phyloP scores from a whole-genome alignment of 2,329 filamentous ascomycete species.

The Xylaria sp. region DNA sequence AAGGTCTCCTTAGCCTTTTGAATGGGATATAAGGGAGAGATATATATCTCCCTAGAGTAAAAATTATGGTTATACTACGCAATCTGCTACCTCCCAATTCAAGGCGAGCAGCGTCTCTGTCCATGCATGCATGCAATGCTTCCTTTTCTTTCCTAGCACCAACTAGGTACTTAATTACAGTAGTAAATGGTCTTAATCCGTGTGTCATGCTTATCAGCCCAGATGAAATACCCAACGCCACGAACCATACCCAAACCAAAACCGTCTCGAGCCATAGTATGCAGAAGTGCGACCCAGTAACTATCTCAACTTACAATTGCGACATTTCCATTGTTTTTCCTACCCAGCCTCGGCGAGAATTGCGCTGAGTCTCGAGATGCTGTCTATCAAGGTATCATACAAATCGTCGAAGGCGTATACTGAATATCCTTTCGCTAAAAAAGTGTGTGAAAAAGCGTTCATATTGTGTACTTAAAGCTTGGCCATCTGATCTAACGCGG shows the following conservation, averaged over 20 bases:
- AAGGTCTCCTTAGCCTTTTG: no score
- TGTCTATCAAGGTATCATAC: constrained; percentile 32
- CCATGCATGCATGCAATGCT: not conserved
- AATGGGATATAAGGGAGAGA: not conserved
- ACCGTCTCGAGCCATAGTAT: constrained; percentile 14
- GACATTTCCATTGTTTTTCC: not conserved
- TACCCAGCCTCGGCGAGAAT: not conserved
- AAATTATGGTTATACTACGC: not conserved
- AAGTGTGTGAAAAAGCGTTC: not conserved
- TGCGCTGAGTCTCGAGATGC: not conserved
- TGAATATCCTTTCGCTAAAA: constrained; percentile 8
- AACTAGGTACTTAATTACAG: constrained; percentile 15
- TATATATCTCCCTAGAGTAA: not conserved
- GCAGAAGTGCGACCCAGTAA: constrained; percentile 8
- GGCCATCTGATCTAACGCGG: constrained; percentile 38
- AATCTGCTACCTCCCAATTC: not conserved
- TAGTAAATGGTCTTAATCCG: constrained; percentile 5
- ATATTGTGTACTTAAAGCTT: constrained; percentile 28
- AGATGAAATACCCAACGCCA: constrained; percentile 28
- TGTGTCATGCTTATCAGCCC: constrained; percentile 9
- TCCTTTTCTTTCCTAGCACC: not conserved
- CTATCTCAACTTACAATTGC: constrained; percentile 11
- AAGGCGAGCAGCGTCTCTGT: not conserved
- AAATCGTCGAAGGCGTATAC: constrained; percentile 23
- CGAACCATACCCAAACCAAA: not conserved